These are phyloP conservation scores for Purpureocillium lavendulum DNA, from an alignment of 2,329 filamentous ascomycete genomes.

Conservation along the genomic window DNA sequence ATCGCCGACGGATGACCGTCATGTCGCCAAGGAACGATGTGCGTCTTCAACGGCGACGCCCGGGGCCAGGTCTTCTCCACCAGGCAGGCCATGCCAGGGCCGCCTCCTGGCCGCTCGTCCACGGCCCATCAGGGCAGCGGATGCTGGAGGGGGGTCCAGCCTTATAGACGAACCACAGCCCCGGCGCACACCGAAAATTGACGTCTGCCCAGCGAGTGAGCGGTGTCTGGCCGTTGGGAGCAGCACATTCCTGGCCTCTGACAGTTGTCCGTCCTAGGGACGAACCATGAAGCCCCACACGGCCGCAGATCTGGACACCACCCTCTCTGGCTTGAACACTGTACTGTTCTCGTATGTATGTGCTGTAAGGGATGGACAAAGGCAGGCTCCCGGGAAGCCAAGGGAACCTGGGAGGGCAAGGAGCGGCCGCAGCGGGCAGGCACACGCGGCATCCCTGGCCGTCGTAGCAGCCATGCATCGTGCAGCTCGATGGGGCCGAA, in stretches of 20 bases:
- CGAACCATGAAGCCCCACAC: slow-evolving; percentile 30
- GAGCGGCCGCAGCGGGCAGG: slow-evolving; percentile 17
- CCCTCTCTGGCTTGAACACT: slow-evolving; percentile 12
- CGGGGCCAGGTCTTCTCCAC: background rate
- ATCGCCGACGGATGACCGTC: too few relatives aligned
- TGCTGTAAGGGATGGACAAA: too few relatives aligned
- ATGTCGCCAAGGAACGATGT: background rate
- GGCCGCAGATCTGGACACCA: slow-evolving; percentile 30
- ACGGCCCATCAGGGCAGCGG: background rate
- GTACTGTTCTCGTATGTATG: too few relatives aligned
- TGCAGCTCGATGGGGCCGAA: slow-evolving; percentile 6
- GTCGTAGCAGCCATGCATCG: slow-evolving; percentile 3
- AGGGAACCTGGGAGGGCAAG: too few relatives aligned
- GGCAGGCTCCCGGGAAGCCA: too few relatives aligned
- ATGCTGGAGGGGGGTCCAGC: too few relatives aligned
- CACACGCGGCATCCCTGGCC: background rate
- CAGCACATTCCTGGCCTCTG: too few relatives aligned
- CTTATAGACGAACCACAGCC: slow-evolving; percentile 19
- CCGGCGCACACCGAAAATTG: slow-evolving; percentile 26
- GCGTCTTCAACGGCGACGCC: background rate
- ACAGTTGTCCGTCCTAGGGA: slow-evolving; percentile 27
- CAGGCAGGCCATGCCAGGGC: background rate
- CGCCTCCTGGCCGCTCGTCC: too few relatives aligned
- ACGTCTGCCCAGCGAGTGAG: too few relatives aligned
- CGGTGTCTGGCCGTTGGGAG: too few relatives aligned